A percentile compares a stretch with the other conserved stretches of the same genome.
Conservation (phyloP, 768 basidiomycete genomes). For the Mrakia blollopis region DNA sequence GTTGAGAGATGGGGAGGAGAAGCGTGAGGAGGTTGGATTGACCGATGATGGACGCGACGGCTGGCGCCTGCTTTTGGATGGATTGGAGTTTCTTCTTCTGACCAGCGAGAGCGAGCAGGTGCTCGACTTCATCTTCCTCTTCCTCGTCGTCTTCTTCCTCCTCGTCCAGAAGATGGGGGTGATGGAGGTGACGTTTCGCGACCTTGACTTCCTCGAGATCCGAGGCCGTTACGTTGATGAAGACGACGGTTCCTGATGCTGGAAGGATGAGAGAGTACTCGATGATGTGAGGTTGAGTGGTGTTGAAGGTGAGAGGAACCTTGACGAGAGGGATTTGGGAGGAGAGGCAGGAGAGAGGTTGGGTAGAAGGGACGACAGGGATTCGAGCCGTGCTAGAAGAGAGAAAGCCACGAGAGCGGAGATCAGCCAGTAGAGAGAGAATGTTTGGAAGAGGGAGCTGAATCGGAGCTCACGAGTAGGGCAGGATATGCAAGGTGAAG, state of each 20-base stretch:
- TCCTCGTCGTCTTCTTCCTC: constrained; percentile 37
- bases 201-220: constrained; percentile 35
- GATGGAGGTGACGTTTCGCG: constrained; percentile 31
- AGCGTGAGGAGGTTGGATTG: constrained; percentile 44
- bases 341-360: constrained; percentile 60
- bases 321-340: constrained; percentile 49
- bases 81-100: constrained; percentile 31
- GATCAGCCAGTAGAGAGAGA: too few species aligned
- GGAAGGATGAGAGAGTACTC: constrained; percentile 70
- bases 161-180: constrained; percentile 22
- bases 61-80: constrained; percentile 33
- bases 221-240: constrained; percentile 30
- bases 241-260: constrained; percentile 42
- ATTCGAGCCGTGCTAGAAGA: constrained; percentile 68
- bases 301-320: constrained; percentile 82
- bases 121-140: constrained; percentile 33
- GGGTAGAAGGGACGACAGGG: constrained; percentile 62
- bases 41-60: constrained; percentile 38
- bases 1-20: constrained; percentile 63
- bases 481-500: constrained; percentile 86
- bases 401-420: not conserved
- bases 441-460: not conserved
- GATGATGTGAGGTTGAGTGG: constrained; percentile 68
- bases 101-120: constrained; percentile 33
- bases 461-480: constrained; percentile 54